Percentiles rank a stretch among this genome's conserved stretches.
phyloP scores from a whole-genome alignment of 164 flowering plant species.

The Cinnamomum micranthum region DNA sequence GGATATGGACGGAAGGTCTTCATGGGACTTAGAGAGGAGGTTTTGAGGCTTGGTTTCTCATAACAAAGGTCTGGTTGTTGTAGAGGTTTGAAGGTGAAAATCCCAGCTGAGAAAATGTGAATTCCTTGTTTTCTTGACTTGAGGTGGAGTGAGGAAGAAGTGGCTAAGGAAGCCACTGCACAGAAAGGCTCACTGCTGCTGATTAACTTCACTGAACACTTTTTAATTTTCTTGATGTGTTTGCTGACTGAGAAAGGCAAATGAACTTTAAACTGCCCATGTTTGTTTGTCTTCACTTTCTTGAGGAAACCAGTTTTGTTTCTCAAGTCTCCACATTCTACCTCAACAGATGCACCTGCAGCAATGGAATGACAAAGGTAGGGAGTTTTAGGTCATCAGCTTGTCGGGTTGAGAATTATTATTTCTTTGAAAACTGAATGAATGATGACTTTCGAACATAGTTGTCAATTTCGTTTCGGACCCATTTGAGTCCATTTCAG shows the following conservation, averaged over 20 bases:
- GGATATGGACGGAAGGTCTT: conserved; percentile 1
- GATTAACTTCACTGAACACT: conserved; percentile 61
- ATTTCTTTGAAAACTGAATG: not conserved
- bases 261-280: conserved; percentile 56
- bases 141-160: conserved; percentile 53
- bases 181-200: conserved; percentile 72
- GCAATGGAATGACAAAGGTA: not conserved
- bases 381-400: not conserved
- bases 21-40: conserved; percentile 16
- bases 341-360: conserved; percentile 54
- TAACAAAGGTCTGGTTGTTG: conserved; percentile 51
- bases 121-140: conserved; percentile 53
- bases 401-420: not conserved
- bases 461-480: too few relatives aligned
- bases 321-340: conserved; percentile 46
- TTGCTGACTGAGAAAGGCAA: conserved; percentile 63
- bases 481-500: too few relatives aligned
- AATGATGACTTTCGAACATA: too few relatives aligned
- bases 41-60: conserved; percentile 42
- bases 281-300: conserved; percentile 56
- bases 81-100: conserved; percentile 61
- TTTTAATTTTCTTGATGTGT: conserved; percentile 49
- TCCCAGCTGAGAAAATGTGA: conserved; percentile 60
- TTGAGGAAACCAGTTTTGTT: conserved; percentile 33
- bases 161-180: conserved; percentile 59